A percentile compares a stretch with the other conserved stretches of the same genome.
These are phyloP conservation scores for Fusarium sp. DNA, from an alignment of 2,329 filamentous ascomycete genomes.

Conservation along the genomic window DNA sequence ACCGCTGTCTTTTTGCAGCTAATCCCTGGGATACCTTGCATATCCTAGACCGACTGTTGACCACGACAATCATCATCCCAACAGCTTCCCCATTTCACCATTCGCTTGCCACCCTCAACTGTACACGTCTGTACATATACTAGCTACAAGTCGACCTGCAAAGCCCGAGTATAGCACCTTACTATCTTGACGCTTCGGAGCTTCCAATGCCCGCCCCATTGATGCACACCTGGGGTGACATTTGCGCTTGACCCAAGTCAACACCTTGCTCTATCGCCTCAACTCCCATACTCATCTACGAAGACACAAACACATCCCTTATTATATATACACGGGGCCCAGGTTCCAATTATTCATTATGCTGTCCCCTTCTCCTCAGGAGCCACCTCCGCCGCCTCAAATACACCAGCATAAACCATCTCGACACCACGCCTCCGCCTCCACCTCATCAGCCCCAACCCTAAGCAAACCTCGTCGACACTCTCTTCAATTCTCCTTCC, in stretches of 20 bases:
- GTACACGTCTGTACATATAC: conserved; percentile 31
- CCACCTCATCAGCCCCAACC: conserved; percentile 40
- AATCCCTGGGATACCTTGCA: conserved; percentile 33
- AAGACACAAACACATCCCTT: conserved; percentile 23
- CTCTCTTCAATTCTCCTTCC: conserved; percentile 62
- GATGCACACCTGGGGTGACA: conserved; percentile 38
- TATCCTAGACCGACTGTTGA: conserved; percentile 40
- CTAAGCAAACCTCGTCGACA: conserved; percentile 49
- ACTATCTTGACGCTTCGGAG: conserved; percentile 15
- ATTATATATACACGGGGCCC: conserved; percentile 38
- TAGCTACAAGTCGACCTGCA: conserved; percentile 36
- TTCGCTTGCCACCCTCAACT: conserved; percentile 40
- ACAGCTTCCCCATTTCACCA: conserved; percentile 34
- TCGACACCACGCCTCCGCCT: conserved; percentile 44
- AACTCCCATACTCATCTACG: conserved; percentile 15
- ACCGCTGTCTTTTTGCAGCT: conserved; percentile 31
- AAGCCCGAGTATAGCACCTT: conserved; percentile 25
- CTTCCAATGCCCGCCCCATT: conserved; percentile 43
- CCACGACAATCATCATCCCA: conserved; percentile 38
- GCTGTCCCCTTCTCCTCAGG: conserved; percentile 33
- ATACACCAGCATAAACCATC: conserved; percentile 38
- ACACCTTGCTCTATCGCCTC: conserved; percentile 24
- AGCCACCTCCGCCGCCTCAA: conserved; percentile 33
- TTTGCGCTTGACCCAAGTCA: conserved; percentile 29
- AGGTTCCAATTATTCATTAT: conserved; percentile 28